A percentile compares a stretch with the other conserved stretches of the same genome.
Conservation (phyloP, 2,329 filamentous ascomycete genomes). For the Eurotiales sp. region DNA sequence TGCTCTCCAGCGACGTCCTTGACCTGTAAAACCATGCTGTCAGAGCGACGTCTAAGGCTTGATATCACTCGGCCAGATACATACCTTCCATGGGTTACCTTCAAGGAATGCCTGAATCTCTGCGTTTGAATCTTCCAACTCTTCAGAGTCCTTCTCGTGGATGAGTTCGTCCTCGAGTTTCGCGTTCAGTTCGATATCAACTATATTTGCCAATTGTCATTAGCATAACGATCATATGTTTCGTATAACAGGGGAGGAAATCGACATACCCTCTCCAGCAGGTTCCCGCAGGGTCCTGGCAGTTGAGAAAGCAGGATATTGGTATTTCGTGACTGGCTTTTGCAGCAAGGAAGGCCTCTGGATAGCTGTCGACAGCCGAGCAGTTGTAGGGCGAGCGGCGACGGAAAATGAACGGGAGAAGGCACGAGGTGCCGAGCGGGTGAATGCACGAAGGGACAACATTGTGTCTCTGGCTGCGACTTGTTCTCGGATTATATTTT, state of each 20-base stretch:
- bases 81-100: slow-evolving; percentile 75
- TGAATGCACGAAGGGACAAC: slow-evolving; percentile 65
- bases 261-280: slow-evolving; percentile 41
- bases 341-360: slow-evolving; percentile 47
- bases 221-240: neutral
- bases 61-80: too few relatives aligned
- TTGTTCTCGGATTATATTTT: neutral
- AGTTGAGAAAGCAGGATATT: slow-evolving; percentile 47
- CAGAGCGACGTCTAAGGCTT: too few relatives aligned
- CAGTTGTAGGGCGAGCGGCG: slow-evolving; percentile 45
- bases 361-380: slow-evolving; percentile 44
- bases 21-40: slow-evolving; percentile 44
- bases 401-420: slow-evolving; percentile 55
- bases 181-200: slow-evolving; percentile 73
- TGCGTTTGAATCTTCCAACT: slow-evolving; percentile 72
- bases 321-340: slow-evolving; percentile 6
- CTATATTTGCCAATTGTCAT: slow-evolving; percentile 27
- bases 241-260: neutral
- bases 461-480: slow-evolving; percentile 45
- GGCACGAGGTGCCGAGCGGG: slow-evolving; percentile 64
- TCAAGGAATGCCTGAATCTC: slow-evolving; percentile 90
- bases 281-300: slow-evolving; percentile 39
- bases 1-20: slow-evolving; percentile 79
- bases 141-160: slow-evolving; percentile 78
- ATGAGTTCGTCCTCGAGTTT: slow-evolving; percentile 83